Evolutionary conservation across 106 monocot genomes (phyloP), one percentile per base, ranked within the genome.

Genomic region (Platanthera guangdongensis): DNA sequence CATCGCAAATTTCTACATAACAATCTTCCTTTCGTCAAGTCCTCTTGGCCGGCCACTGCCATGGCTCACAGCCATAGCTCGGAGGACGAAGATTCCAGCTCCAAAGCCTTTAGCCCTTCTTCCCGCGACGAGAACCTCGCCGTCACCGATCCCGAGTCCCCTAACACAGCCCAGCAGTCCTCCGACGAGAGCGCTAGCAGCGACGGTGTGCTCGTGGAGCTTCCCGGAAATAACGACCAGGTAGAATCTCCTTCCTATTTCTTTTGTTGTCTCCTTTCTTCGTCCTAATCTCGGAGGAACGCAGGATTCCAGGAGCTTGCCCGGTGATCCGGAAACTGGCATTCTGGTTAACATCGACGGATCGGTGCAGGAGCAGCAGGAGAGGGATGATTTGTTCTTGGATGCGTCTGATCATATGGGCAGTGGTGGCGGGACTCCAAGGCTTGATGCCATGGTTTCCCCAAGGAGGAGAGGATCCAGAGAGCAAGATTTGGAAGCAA

Each of bases 171-270:
- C 52, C 74, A 74, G 28, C 78, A 73, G 60, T 77, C 82, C 50
- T 85, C 83, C 63, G 90, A 90, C 57, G 85, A 85, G 76, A 77
- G 83, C 65, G 81, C 80, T 21, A 87, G 87, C 74, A 96, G 96
- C 83, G 96, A 96, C 54, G 96, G 93, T 48, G 96, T 96, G 25
- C 96, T 96, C 10, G 96, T 96, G 9, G 96, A 96, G 78, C 85
- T 87, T 67, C 95, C 95, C 19, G 62, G 71, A 50, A 78, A 80
- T 32, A 74, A 39, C 4, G 83, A 89, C 74, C 88, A 85, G 81
- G 88, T 87, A 77, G 21, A 47, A 39, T 25, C 59, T 46, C 10
- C 51, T 65, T 32, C 30, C 10, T 11, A 22, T 8, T 65, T 49
- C 50, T 7, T 60, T 46, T 60, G 30, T 39, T 51, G 50, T 12